phyloP scores from a whole-genome alignment of 495 filamentous ascomycete species.

The Collariella sp. region DNA sequence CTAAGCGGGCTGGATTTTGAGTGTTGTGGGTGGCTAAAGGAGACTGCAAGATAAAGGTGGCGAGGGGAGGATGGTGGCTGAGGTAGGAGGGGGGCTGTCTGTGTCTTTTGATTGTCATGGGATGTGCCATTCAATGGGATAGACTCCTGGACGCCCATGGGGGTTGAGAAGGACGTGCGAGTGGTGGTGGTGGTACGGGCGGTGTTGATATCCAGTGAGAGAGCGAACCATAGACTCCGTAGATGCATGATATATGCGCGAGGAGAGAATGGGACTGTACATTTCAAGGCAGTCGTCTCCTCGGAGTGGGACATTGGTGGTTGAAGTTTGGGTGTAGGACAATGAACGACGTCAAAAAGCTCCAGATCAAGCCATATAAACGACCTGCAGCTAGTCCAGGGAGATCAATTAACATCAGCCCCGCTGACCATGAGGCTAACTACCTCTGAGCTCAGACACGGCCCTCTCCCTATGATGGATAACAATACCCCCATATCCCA shows the following conservation, averaged over 20 bases:
- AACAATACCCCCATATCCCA: too few species aligned
- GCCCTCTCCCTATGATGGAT: too few species aligned
- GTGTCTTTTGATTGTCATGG: too few species aligned
- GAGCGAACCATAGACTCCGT: neutral
- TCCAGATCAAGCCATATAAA: neutral
- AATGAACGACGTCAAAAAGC: neutral
- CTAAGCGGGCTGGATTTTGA: constrained; percentile 14
- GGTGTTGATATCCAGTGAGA: neutral
- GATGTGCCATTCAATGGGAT: too few species aligned
- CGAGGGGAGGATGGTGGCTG: neutral
- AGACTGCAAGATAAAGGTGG: neutral
- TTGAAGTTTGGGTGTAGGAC: neutral
- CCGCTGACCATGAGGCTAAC: too few species aligned
- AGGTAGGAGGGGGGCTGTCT: too few species aligned
- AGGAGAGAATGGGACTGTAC: constrained; percentile 4
- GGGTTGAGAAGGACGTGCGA: neutral
- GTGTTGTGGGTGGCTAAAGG: too few species aligned
- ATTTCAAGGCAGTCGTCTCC: neutral
- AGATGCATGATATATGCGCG: neutral
- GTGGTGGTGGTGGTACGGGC: neutral
- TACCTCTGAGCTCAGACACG: too few species aligned
- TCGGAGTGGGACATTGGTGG: neutral
- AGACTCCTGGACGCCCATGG: constrained; percentile 9
- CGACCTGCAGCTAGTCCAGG: too few species aligned
- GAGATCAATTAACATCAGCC: too few species aligned